Evolutionary conservation across 345 rosid species (phyloP).

Genomic region (Citrus glauca): DNA sequence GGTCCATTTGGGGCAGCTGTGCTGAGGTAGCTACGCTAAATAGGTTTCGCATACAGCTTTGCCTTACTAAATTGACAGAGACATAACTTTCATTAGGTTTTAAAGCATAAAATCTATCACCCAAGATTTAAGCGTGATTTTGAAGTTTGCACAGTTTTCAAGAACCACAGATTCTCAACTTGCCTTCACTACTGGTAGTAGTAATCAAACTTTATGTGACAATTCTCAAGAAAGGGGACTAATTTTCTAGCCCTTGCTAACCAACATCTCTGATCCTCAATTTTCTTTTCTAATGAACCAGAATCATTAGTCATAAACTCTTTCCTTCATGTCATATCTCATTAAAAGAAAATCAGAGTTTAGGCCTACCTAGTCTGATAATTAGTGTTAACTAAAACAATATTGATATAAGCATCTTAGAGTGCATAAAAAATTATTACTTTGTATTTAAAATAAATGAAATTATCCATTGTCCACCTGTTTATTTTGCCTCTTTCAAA

Average conservation of each 20-base stretch:
- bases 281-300: not conserved
- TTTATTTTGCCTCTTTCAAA: too few species aligned
- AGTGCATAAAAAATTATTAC: not conserved
- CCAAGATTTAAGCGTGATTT: not conserved
- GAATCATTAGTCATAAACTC: not conserved
- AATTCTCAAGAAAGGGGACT: not conserved
- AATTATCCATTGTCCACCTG: too few species aligned
- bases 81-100: not conserved
- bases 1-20: too few species aligned
- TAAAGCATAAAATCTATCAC: not conserved
- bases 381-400: not conserved
- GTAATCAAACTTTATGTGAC: not conserved
- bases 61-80: not conserved
- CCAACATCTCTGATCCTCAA: not conserved
- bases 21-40: not conserved
- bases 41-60: not conserved
- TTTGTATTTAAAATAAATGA: not conserved
- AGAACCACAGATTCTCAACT: not conserved
- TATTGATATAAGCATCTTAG: not conserved
- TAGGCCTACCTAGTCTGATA: not conserved
- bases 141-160: not conserved
- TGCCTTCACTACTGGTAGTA: not conserved
- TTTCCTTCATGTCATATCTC: not conserved
- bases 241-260: not conserved
- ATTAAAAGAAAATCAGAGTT: not conserved